These are phyloP conservation scores for Aspergillus haitiensis DNA, from an alignment of 495 filamentous ascomycete genomes.

Conservation along the genomic window DNA sequence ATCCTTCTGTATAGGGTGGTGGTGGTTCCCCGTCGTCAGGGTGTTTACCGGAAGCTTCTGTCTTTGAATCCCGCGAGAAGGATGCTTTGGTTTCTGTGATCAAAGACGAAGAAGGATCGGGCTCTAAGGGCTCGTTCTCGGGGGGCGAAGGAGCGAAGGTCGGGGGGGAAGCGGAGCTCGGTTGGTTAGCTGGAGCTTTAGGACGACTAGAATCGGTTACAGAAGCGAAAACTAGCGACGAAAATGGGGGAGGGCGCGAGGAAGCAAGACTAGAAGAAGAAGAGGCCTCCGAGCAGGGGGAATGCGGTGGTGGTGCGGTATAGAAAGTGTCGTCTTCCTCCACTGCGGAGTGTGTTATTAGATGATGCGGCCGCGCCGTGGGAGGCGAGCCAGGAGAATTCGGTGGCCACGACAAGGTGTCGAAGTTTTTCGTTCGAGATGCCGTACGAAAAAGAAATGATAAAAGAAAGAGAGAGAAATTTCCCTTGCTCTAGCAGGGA, in stretches of 20 bases:
- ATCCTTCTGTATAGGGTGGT: conserved; percentile 93
- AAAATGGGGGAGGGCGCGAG: conserved; percentile 62
- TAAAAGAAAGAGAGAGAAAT: background rate
- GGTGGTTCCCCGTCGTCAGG: conserved; percentile 88
- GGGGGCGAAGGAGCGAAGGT: conserved; percentile 51
- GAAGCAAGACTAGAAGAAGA: conserved; percentile 59
- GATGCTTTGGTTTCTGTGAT: conserved; percentile 83
- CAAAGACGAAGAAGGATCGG: conserved; percentile 52
- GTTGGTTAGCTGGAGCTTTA: conserved; percentile 57
- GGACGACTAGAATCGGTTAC: conserved; percentile 44
- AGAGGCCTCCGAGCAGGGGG: conserved; percentile 57
- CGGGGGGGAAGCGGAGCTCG: conserved; percentile 56
- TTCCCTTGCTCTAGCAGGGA: background rate
- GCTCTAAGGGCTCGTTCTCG: conserved; percentile 44
- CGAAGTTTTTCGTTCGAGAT: conserved; percentile 19
- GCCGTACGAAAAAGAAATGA: background rate
- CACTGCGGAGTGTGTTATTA: conserved; percentile 40
- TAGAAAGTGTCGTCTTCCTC: conserved; percentile 53
- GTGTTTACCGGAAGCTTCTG: conserved; percentile 63
- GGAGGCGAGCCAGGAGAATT: conserved; percentile 62
- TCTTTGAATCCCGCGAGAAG: conserved; percentile 71
- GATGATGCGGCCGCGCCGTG: conserved; percentile 59
- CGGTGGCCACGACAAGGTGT: conserved; percentile 70
- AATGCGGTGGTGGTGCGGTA: conserved; percentile 62
- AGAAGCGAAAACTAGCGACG: conserved; percentile 57